These are phyloP conservation scores for Axilococcus clingmanii DNA, from an alignment of 139 green algal genomes.

Conservation along the genomic window DNA sequence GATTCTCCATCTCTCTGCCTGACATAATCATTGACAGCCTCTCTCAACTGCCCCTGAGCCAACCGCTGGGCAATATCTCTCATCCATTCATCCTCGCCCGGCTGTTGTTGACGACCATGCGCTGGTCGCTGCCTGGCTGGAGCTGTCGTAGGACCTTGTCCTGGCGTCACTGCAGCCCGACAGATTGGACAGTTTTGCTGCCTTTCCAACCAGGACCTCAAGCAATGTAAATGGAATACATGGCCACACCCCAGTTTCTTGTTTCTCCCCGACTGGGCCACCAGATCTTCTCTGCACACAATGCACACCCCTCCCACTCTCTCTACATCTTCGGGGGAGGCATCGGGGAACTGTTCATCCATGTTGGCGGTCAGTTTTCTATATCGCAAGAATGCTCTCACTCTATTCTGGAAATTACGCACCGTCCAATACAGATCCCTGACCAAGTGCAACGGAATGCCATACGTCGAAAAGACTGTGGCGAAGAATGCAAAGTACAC, in stretches of 20 bases:
- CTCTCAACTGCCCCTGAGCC: too few relatives aligned
- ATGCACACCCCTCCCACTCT: slow-evolving; percentile 88
- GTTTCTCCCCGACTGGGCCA: slow-evolving; percentile 27
- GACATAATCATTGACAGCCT: too few relatives aligned
- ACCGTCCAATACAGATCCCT: slow-evolving; percentile 94
- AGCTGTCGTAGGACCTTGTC: slow-evolving; percentile 1
- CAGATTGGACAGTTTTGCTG: slow-evolving; percentile 97
- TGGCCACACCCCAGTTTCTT: slow-evolving; percentile 93
- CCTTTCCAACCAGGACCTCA: slow-evolving; percentile 94
- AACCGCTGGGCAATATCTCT: too few relatives aligned
- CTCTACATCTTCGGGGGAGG: slow-evolving; percentile 74
- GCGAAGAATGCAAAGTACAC: slow-evolving; percentile 95
- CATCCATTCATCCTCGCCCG: too few relatives aligned
- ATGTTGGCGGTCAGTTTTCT: slow-evolving; percentile 76
- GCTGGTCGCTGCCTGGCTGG: too few relatives aligned
- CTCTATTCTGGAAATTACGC: slow-evolving; percentile 81
- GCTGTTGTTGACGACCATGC: too few relatives aligned
- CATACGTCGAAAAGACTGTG: slow-evolving; percentile 93
- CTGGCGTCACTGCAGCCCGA: slow-evolving; percentile 57
- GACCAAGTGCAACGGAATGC: slow-evolving; percentile 91
- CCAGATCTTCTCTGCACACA: slow-evolving; percentile 95
- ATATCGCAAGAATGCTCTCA: slow-evolving; percentile 93
- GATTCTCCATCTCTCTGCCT: too few relatives aligned
- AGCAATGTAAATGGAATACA: slow-evolving; percentile 93
- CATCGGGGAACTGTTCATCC: slow-evolving; percentile 81